Conservation (phyloP, 2,329 filamentous ascomycete species). For the Verticillium longisporum region DNA sequence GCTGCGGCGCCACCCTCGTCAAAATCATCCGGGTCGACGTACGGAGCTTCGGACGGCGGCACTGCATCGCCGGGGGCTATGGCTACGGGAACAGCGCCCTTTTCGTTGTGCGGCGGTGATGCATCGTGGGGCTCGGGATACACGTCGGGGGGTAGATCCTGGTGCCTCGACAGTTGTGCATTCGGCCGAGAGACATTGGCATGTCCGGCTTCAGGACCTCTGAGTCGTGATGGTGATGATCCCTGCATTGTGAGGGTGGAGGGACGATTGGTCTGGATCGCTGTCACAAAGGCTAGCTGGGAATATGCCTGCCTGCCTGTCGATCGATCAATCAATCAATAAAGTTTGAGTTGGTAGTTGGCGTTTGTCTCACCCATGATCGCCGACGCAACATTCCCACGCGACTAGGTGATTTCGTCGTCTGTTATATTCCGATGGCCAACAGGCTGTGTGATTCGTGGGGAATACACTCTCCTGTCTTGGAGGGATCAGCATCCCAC, state of each 20-base stretch:
- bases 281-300: not conserved
- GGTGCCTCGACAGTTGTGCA: not conserved
- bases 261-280: not conserved
- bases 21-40: constrained; percentile 38
- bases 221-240: not conserved
- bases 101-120: not conserved
- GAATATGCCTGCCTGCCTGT: not conserved
- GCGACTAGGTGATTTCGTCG: not conserved
- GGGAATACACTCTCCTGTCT: not conserved
- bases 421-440: not conserved
- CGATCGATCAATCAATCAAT: not conserved
- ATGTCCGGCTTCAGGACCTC: not conserved
- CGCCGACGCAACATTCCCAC: not conserved
- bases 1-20: constrained; percentile 53
- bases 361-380: not conserved
- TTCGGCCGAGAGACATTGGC: not conserved
- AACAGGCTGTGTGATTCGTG: not conserved
- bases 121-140: not conserved
- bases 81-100: not conserved
- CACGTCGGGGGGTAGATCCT: not conserved
- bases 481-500: not conserved
- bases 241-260: not conserved
- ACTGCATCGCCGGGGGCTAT: not conserved
- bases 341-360: not conserved
- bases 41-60: not conserved